Percentiles rank a stretch among this genome's conserved stretches.
Conservation (phyloP, 2,329 filamentous ascomycete genomes). For the Fusarium sp. region DNA sequence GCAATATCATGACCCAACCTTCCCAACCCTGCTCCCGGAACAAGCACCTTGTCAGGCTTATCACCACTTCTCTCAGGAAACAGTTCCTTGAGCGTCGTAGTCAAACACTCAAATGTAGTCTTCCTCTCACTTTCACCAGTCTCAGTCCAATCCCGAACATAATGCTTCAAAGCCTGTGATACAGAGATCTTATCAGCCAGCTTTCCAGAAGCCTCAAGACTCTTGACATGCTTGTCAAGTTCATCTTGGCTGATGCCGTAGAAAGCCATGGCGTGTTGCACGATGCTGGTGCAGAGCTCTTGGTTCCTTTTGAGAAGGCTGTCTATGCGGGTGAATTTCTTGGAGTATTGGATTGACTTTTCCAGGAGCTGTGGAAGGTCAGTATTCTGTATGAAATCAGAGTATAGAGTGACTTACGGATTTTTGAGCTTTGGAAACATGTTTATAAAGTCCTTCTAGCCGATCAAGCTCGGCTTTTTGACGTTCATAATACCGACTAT, state of each 20-base stretch:
- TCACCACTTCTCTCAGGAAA: conserved; percentile 45
- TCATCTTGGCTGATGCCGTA: conserved; percentile 60
- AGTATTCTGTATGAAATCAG: fast-evolving
- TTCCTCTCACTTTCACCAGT: conserved; percentile 61
- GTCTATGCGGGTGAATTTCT: conserved; percentile 61
- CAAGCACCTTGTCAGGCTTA: conserved; percentile 53
- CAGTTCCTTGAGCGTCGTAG: conserved; percentile 48
- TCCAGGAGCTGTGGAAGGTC: conserved; percentile 59
- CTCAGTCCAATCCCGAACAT: conserved; percentile 67
- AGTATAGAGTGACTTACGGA: background rate
- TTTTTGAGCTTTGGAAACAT: conserved; percentile 52
- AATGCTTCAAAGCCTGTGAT: conserved; percentile 67
- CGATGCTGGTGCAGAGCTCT: conserved; percentile 58
- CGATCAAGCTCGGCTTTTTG: conserved; percentile 54
- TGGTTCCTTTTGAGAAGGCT: conserved; percentile 59
- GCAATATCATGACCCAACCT: conserved; percentile 65
- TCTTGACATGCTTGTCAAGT: conserved; percentile 56
- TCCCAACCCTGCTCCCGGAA: conserved; percentile 66
- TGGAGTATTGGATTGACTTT: conserved; percentile 66
- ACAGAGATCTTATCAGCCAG: conserved; percentile 61
- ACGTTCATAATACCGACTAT: conserved; percentile 50
- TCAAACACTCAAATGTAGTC: conserved; percentile 55
- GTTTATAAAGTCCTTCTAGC: conserved; percentile 52
- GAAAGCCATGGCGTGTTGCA: conserved; percentile 57
- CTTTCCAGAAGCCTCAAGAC: conserved; percentile 52